Percentiles rank a stretch among this genome's conserved stretches.
Conservation (phyloP, 768 basidiomycete genomes). For the Boletellus ananiceps region DNA sequence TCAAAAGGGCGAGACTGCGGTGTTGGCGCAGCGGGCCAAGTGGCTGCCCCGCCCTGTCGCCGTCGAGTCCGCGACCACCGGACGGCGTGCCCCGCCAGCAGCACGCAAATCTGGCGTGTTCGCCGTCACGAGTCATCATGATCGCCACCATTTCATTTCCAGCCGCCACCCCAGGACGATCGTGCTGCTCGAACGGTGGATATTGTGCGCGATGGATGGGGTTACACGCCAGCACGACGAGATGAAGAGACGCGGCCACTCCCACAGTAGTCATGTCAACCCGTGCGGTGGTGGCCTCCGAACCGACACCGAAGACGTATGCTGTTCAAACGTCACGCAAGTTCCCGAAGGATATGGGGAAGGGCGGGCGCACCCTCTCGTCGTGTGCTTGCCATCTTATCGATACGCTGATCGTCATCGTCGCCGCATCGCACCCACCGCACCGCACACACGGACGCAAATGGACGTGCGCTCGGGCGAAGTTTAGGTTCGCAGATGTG, state of each 20-base stretch:
- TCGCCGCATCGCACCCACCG: too few relatives aligned
- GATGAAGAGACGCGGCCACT: neutral
- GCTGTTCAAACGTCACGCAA: constrained; percentile 8
- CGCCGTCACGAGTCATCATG: neutral
- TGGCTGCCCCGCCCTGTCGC: constrained; percentile 1
- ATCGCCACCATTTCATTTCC: constrained; percentile 13
- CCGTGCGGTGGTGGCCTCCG: constrained; percentile 1
- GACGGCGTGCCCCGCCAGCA: neutral
- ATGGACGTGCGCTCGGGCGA: neutral
- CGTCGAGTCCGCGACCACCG: constrained; percentile 2
- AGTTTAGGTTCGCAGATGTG: constrained; percentile 5
- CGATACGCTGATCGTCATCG: too few relatives aligned
- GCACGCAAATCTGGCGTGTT: neutral
- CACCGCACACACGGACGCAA: neutral
- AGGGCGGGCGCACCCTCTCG: too few relatives aligned
- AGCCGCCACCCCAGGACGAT: constrained; percentile 6
- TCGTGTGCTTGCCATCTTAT: neutral
- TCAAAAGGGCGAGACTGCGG: constrained; percentile 1
- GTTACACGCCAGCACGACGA: too few relatives aligned
- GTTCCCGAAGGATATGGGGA: constrained; percentile 1
- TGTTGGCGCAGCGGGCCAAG: neutral
- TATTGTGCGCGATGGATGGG: too few relatives aligned
- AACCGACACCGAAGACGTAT: neutral
- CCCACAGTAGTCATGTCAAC: constrained; percentile 19
- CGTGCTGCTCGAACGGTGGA: neutral